A percentile compares a stretch with the other conserved stretches of the same genome.
Evolutionary conservation across 1,284 basidiomycete species (phyloP).

Genomic region (Trichosporon sp.): DNA sequence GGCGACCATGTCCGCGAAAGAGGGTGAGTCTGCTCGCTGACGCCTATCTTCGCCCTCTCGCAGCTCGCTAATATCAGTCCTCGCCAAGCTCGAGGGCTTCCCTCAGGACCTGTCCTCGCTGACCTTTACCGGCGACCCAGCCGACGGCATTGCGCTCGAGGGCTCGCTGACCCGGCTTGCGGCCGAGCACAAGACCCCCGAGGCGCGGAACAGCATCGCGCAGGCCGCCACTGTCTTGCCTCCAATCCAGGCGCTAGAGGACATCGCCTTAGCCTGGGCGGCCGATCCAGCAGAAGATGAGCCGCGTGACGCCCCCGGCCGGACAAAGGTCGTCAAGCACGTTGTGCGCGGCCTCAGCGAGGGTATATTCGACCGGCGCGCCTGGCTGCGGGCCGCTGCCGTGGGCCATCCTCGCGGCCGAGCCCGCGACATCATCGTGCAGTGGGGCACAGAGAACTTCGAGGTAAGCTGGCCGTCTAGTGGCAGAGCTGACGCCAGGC

Average conservation of each 20-base stretch:
- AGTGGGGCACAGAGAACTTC: conserved; percentile 21
- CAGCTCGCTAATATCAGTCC: conserved; percentile 7
- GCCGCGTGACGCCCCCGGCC: neutral
- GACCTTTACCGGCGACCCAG: neutral
- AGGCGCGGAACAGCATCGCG: conserved; percentile 14
- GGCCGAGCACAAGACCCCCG: conserved; percentile 3
- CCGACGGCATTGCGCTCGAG: conserved; percentile 2
- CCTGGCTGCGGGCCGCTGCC: conserved; percentile 8
- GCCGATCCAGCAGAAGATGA: neutral
- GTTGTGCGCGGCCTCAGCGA: neutral
- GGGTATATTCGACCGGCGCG: conserved; percentile 7
- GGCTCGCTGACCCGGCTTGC: conserved; percentile 7
- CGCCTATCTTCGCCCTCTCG: no score
- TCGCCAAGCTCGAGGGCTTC: conserved; percentile 17
- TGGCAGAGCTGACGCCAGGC: conserved; percentile 9
- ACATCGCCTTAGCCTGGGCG: conserved; percentile 7
- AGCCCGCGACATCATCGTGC: conserved; percentile 3
- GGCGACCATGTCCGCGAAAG: neutral
- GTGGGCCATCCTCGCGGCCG: neutral
- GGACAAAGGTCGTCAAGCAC: neutral
- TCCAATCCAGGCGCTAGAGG: conserved; percentile 5
- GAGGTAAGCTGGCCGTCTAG: conserved; percentile 9
- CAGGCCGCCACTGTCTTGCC: conserved; percentile 10
- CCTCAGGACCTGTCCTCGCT: conserved; percentile 15
- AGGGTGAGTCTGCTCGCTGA: neutral